A percentile compares a stretch with the other conserved stretches of the same genome.
Conservation (phyloP, 768 basidiomycete species). For the Kwoniella mangroviensis region DNA sequence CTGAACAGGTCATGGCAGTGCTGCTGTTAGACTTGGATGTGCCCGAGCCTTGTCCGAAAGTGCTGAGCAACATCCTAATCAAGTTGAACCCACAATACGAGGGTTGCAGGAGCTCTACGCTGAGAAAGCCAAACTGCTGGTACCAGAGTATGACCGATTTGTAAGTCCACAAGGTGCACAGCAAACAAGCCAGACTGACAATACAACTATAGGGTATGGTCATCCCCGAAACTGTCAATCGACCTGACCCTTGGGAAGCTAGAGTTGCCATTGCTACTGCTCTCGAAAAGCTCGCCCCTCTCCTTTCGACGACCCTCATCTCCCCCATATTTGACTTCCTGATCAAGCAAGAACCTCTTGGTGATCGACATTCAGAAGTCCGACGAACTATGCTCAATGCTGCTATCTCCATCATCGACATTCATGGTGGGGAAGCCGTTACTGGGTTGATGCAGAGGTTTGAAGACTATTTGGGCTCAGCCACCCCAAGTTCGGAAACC, state of each 20-base stretch:
- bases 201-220: slow-evolving; percentile 78
- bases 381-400: slow-evolving; percentile 86
- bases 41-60: slow-evolving; percentile 78
- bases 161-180: slow-evolving; percentile 61
- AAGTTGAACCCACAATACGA: slow-evolving; percentile 59
- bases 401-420: slow-evolving; percentile 78
- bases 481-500: slow-evolving; percentile 68
- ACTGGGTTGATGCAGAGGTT: slow-evolving; percentile 78
- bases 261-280: slow-evolving; percentile 74
- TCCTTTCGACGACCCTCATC: slow-evolving; percentile 68
- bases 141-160: slow-evolving; percentile 91
- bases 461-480: slow-evolving; percentile 70
- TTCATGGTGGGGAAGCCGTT: slow-evolving; percentile 74
- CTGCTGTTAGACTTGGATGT: slow-evolving; percentile 75
- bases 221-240: slow-evolving; percentile 80
- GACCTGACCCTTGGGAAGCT: slow-evolving; percentile 84
- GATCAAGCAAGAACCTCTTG: slow-evolving; percentile 81
- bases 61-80: slow-evolving; percentile 72
- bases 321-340: slow-evolving; percentile 80
- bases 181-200: not conserved
- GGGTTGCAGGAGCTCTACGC: slow-evolving; percentile 74
- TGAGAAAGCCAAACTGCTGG: slow-evolving; percentile 85
- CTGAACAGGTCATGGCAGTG: slow-evolving; percentile 71
- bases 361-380: slow-evolving; percentile 80
- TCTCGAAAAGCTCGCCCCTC: slow-evolving; percentile 71